Conservation (phyloP, 371 early-diverging fungal species). For the Choanephora cucurbitarum region DNA sequence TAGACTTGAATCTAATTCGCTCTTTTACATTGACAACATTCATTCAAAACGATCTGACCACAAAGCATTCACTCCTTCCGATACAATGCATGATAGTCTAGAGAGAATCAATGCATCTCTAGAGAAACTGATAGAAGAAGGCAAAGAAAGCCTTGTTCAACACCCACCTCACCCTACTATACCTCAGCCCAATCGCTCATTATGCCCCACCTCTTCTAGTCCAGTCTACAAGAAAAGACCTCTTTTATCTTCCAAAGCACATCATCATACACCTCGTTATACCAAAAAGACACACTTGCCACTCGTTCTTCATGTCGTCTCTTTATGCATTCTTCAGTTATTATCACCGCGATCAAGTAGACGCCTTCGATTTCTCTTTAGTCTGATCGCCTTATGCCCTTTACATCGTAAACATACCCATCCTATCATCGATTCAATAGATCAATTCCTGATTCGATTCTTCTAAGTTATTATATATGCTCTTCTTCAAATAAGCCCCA, state of each 20-base stretch:
- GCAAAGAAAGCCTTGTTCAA: slow-evolving; percentile 16
- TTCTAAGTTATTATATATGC: not conserved
- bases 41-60: no score
- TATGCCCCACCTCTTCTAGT: not conserved
- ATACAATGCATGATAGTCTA: slow-evolving; percentile 12
- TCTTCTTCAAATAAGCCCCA: no score
- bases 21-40: no score
- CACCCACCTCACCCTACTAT: not conserved
- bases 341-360: not conserved
- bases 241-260: no score
- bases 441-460: not conserved
- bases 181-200: not conserved
- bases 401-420: no score
- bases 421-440: not conserved
- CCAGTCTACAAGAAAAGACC: no score
- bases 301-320: not conserved
- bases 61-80: not conserved
- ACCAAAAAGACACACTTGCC: not conserved
- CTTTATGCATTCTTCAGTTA: not conserved
- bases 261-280: not conserved
- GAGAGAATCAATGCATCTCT: slow-evolving; percentile 16
- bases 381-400: no score
- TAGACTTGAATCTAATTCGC: no score
- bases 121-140: slow-evolving; percentile 17
- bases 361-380: not conserved